phyloP scores from a whole-genome alignment of 2,329 filamentous ascomycete species.

The Fusarium chlamydosporum region DNA sequence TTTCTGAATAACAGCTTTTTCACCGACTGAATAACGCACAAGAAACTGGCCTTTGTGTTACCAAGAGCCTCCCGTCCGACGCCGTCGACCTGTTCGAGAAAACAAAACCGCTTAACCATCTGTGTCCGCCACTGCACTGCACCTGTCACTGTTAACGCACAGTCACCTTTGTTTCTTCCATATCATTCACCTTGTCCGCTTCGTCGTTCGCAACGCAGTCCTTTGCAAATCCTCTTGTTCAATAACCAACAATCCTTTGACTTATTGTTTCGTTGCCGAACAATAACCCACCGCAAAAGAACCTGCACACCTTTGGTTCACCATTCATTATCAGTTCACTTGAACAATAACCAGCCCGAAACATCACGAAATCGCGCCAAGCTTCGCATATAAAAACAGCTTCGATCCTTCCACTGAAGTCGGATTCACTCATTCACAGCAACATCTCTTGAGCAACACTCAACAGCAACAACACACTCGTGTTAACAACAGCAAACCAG shows the following conservation, averaged over 20 bases:
- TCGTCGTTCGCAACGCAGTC: constrained; percentile 39
- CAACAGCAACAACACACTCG: constrained; percentile 14
- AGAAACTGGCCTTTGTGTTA: constrained; percentile 34
- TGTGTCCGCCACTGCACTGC: constrained; percentile 35
- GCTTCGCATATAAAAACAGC: constrained; percentile 33
- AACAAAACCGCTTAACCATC: constrained; percentile 38
- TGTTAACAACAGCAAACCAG: constrained; percentile 13
- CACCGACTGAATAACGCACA: constrained; percentile 34
- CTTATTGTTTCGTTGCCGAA: constrained; percentile 27
- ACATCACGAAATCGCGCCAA: constrained; percentile 23
- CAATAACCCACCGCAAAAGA: constrained; percentile 35
- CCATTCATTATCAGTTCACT: constrained; percentile 42
- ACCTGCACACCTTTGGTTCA: constrained; percentile 25
- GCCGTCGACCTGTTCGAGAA: constrained; percentile 41
- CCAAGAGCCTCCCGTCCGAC: constrained; percentile 35
- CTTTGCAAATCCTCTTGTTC: constrained; percentile 28
- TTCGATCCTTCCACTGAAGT: constrained; percentile 30
- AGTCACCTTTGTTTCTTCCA: constrained; percentile 23
- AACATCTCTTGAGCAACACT: constrained; percentile 25
- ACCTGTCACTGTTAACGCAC: constrained; percentile 32
- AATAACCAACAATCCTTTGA: constrained; percentile 45
- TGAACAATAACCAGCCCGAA: constrained; percentile 35
- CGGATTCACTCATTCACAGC: constrained; percentile 29
- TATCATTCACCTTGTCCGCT: constrained; percentile 31
- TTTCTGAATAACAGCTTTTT: constrained; percentile 27